Evolutionary conservation across 2,329 filamentous ascomycete genomes (phyloP).

Genomic region (Colletotrichum lentis): DNA sequence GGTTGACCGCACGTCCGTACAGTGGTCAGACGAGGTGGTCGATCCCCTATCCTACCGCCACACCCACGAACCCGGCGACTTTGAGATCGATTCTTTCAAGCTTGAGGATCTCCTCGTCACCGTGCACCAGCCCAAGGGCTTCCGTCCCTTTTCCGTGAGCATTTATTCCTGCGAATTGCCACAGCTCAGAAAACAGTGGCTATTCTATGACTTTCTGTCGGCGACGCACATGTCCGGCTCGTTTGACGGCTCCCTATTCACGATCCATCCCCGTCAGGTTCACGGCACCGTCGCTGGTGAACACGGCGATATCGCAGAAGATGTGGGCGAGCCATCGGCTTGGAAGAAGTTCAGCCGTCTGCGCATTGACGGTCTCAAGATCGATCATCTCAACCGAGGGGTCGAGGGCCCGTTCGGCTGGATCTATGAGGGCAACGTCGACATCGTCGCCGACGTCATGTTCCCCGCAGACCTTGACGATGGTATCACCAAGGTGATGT

Average conservation of each 20-base stretch:
- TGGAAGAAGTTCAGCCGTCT: slow-evolving; percentile 98
- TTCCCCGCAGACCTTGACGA: slow-evolving; percentile 89
- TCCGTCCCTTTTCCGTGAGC: slow-evolving; percentile 94
- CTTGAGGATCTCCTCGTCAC: slow-evolving; percentile 93
- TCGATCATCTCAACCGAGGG: slow-evolving; percentile 93
- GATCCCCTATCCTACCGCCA: slow-evolving; percentile 90
- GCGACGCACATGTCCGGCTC: slow-evolving; percentile 97
- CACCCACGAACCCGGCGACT: slow-evolving; percentile 88
- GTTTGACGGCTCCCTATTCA: slow-evolving; percentile 95
- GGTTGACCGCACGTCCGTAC: slow-evolving; percentile 85
- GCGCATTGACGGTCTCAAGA: slow-evolving; percentile 90
- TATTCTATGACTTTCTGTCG: slow-evolving; percentile 96
- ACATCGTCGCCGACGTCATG: slow-evolving; percentile 95
- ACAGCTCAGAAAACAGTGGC: slow-evolving; percentile 91
- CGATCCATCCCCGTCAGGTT: slow-evolving; percentile 91
- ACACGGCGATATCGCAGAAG: slow-evolving; percentile 62
- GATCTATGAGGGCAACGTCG: slow-evolving; percentile 97
- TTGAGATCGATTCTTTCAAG: slow-evolving; percentile 96
- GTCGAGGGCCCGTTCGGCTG: slow-evolving; percentile 95
- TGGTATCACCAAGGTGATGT: slow-evolving; percentile 90
- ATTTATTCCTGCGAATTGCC: slow-evolving; percentile 96
- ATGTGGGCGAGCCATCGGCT: slow-evolving; percentile 70
- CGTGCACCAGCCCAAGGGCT: slow-evolving; percentile 86
- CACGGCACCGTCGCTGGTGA: slow-evolving; percentile 78
- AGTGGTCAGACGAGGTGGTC: slow-evolving; percentile 71